Evolutionary conservation across 2,329 filamentous ascomycete genomes (phyloP).

Genomic region (Blastomyces silverae): DNA sequence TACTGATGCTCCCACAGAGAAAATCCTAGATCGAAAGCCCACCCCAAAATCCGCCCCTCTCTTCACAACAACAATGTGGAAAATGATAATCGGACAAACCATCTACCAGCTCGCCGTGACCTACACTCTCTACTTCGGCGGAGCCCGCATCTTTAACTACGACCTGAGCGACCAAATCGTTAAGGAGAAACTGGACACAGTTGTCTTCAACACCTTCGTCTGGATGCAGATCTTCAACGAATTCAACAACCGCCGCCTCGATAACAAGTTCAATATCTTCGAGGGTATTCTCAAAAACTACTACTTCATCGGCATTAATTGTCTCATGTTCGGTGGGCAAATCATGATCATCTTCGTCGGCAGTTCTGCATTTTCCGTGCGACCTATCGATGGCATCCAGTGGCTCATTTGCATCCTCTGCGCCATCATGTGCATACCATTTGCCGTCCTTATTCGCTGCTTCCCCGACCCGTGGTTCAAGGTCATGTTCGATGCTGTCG

Average conservation of each 20-base stretch:
- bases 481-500: constrained; percentile 44
- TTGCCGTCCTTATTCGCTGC: constrained; percentile 72
- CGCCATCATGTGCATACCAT: constrained; percentile 74
- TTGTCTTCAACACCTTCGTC: constrained; percentile 97
- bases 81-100: constrained; percentile 94
- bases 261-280: constrained; percentile 94
- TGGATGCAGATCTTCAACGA: constrained; percentile 99
- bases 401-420: constrained; percentile 85
- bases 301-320: constrained; percentile 82
- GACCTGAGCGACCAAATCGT: constrained; percentile 43
- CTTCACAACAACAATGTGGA: constrained; percentile 94
- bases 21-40: constrained; percentile 72
- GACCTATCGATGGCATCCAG: constrained; percentile 61
- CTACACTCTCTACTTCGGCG: constrained; percentile 76
- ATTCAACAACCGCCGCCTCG: constrained; percentile 90
- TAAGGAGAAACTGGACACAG: constrained; percentile 57
- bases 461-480: constrained; percentile 63
- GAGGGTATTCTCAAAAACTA: constrained; percentile 77
- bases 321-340: constrained; percentile 82
- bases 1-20: constrained; percentile 79
- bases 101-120: constrained; percentile 77
- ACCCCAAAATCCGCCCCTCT: constrained; percentile 66
- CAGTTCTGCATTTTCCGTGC: constrained; percentile 70
- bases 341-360: constrained; percentile 85
- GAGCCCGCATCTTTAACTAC: constrained; percentile 54